A percentile compares a stretch with the other conserved stretches of the same genome.
Conservation (phyloP, 1,284 basidiomycete genomes). For the Ceratobasidium papillatum region DNA sequence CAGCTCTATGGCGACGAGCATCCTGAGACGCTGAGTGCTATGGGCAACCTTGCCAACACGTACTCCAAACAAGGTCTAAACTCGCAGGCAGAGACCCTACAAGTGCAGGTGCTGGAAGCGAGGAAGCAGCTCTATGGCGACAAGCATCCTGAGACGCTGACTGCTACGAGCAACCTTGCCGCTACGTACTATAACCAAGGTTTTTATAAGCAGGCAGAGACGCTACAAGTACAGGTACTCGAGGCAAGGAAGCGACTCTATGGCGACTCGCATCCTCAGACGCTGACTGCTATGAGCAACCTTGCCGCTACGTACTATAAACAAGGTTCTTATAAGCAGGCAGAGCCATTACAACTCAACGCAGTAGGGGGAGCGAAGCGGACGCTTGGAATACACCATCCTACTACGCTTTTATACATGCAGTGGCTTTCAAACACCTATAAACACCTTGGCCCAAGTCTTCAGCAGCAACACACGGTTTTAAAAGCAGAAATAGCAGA, state of each 20-base stretch:
- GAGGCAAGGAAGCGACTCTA: neutral
- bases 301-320: slow-evolving; percentile 2
- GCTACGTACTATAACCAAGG: neutral
- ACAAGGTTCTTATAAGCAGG: neutral
- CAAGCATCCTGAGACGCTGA: too few relatives aligned
- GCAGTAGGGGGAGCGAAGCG: neutral
- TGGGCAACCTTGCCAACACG: too few relatives aligned
- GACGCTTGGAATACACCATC: neutral
- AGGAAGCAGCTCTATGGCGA: too few relatives aligned
- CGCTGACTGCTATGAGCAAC: neutral
- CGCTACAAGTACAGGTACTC: slow-evolving; percentile 3
- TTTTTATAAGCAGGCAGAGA: neutral
- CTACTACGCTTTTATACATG: neutral
- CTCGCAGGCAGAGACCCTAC: neutral
- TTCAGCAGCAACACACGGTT: too few relatives aligned
- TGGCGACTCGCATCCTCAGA: neutral
- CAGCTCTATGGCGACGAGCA: too few relatives aligned
- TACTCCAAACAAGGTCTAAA: too few relatives aligned
- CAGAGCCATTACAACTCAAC: neutral
- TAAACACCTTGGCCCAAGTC: too few relatives aligned
- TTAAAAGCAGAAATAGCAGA: too few relatives aligned
- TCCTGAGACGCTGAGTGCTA: too few relatives aligned
- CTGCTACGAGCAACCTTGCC: too few relatives aligned
- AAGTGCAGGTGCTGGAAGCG: neutral
- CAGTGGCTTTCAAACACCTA: too few relatives aligned